phyloP scores from a whole-genome alignment of 805 yeast species.

The Saturnispora gosingensis region DNA sequence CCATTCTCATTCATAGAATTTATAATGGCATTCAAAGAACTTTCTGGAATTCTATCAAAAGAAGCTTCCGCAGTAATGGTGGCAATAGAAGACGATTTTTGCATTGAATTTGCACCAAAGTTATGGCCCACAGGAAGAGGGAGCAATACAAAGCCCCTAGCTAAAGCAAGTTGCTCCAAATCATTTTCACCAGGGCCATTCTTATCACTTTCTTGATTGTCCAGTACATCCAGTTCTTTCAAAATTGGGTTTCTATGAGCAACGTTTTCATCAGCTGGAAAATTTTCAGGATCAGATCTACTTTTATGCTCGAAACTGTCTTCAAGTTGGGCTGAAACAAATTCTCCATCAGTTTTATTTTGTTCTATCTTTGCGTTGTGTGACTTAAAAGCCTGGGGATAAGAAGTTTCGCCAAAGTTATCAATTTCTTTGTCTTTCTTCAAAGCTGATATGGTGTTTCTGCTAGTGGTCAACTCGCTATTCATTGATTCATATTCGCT shows the following conservation, averaged over 20 bases:
- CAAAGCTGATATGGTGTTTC: neutral
- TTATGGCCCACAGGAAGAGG: neutral
- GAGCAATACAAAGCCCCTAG: slow-evolving; percentile 4
- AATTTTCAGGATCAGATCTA: too few species aligned
- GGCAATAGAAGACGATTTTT: slow-evolving; percentile 4
- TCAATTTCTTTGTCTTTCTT: neutral
- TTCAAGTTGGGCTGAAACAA: neutral
- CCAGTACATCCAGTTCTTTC: neutral
- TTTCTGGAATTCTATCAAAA: slow-evolving; percentile 9
- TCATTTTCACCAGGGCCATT: neutral
- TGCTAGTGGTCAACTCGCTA: slow-evolving; percentile 6
- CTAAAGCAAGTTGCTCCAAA: neutral
- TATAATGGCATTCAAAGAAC: slow-evolving; percentile 23
- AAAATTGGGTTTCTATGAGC: neutral
- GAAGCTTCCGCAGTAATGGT: slow-evolving; percentile 10
- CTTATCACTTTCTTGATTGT: neutral
- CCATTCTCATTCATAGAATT: slow-evolving; percentile 19
- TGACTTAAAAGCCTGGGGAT: neutral
- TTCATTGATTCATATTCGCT: slow-evolving; percentile 16
- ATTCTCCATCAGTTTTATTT: neutral
- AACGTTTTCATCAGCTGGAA: neutral
- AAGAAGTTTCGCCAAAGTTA: neutral
- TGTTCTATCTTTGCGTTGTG: neutral
- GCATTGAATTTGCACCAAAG: neutral
- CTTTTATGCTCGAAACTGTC: too few species aligned